Percentiles rank a stretch among this genome's conserved stretches.
These are phyloP conservation scores for Agaricus sinodeliciosus DNA, from an alignment of 768 basidiomycete species.

Conservation along the genomic window DNA sequence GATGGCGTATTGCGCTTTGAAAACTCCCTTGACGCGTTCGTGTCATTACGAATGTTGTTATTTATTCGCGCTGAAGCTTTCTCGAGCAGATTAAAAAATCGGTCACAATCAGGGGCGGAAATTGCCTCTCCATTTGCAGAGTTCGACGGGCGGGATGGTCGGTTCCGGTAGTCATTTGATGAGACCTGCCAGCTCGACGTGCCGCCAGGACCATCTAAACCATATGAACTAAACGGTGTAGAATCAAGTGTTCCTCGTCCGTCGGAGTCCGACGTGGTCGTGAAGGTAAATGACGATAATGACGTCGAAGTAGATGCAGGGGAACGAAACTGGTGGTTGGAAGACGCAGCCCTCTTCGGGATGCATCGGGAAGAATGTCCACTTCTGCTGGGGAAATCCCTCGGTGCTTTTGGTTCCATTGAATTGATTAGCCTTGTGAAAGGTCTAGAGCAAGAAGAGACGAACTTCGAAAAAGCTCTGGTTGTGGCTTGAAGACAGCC, in stretches of 20 bases:
- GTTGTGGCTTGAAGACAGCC: constrained; percentile 1
- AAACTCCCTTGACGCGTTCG: constrained; percentile 6
- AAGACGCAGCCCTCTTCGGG: neutral
- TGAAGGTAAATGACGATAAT: neutral
- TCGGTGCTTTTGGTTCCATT: neutral
- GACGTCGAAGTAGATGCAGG: neutral
- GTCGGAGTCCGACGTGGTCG: neutral
- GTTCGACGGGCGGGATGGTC: neutral
- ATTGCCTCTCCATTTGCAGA: neutral
- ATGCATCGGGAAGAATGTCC: neutral
- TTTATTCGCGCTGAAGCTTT: constrained; percentile 29
- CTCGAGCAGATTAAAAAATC: constrained; percentile 27
- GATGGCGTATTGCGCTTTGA: neutral
- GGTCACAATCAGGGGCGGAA: constrained; percentile 13
- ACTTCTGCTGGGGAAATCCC: neutral
- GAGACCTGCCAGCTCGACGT: neutral
- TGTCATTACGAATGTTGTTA: constrained; percentile 16
- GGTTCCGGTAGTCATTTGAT: neutral
- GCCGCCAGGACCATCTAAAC: neutral
- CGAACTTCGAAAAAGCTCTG: constrained; percentile 2
- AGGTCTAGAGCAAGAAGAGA: neutral
- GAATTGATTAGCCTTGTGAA: neutral
- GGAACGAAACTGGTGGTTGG: neutral
- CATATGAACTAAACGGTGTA: neutral
- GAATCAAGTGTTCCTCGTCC: neutral